A percentile compares a stretch with the other conserved stretches of the same genome.
Conservation (phyloP, 108 stramenopile species). For the Cyclotella sp. region DNA sequence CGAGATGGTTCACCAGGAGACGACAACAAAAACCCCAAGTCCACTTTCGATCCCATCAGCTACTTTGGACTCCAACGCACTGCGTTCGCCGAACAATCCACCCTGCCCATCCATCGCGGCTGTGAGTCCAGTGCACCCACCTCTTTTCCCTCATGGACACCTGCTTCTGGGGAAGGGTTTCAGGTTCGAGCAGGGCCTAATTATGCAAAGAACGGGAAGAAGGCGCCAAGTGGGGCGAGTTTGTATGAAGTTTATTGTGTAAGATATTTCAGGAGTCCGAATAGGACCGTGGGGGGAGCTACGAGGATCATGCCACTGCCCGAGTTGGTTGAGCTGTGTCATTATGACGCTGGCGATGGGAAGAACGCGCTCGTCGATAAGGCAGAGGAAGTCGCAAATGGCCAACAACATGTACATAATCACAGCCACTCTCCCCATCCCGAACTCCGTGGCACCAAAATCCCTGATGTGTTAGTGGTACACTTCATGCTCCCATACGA, state of each 20-base stretch:
- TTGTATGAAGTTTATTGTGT: slow-evolving; percentile 61
- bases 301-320: slow-evolving; percentile 55
- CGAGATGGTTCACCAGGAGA: not conserved
- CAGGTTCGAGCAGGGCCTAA: slow-evolving; percentile 57
- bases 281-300: slow-evolving; percentile 45
- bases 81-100: slow-evolving; percentile 26
- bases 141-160: slow-evolving; percentile 46
- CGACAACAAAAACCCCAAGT: slow-evolving; percentile 9
- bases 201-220: slow-evolving; percentile 55
- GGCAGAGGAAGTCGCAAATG: not conserved
- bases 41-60: slow-evolving; percentile 8
- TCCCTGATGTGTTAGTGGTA: slow-evolving; percentile 59
- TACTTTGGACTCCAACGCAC: slow-evolving; percentile 31
- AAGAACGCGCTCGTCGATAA: not conserved
- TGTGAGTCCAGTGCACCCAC: slow-evolving; percentile 36
- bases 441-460: slow-evolving; percentile 40
- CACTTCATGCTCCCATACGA: slow-evolving; percentile 60
- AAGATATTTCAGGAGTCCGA: slow-evolving; percentile 39
- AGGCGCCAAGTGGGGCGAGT: slow-evolving; percentile 34
- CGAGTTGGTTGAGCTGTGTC: slow-evolving; percentile 2
- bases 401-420: not conserved
- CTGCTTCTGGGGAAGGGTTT: slow-evolving; percentile 48
- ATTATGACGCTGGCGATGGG: slow-evolving; percentile 3
- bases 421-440: slow-evolving; percentile 18
- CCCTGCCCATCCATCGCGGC: slow-evolving; percentile 40